These are phyloP conservation scores for Setaria italica DNA, from an alignment of 202 grass and related monocot species.

Conservation along the genomic window DNA sequence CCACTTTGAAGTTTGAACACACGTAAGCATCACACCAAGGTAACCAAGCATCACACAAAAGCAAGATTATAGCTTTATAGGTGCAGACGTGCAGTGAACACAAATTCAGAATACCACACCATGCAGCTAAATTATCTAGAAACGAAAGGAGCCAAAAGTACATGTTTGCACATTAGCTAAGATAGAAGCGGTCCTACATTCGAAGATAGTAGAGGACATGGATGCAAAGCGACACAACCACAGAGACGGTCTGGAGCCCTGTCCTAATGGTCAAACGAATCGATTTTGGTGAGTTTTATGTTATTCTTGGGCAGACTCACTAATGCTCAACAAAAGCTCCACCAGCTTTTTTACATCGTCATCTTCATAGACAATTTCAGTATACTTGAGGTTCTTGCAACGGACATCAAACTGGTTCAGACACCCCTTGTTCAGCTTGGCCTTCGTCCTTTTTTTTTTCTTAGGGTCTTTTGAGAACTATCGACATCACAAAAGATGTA, in stretches of 20 bases:
- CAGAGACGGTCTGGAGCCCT: too few species aligned
- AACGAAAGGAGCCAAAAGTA: neutral
- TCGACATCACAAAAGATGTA: neutral
- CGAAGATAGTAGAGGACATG: too few species aligned
- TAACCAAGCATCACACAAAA: too few species aligned
- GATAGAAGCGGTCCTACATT: too few species aligned
- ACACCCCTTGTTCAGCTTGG: neutral
- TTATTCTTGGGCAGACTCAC: neutral
- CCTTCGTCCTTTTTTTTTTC: neutral
- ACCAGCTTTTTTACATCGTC: neutral
- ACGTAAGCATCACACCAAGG: too few species aligned
- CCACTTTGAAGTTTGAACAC: too few species aligned
- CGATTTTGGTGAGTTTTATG: conserved; percentile 3
- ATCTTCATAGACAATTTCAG: neutral
- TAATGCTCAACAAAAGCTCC: neutral
- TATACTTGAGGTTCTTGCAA: conserved; percentile 29
- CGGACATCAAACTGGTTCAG: neutral
- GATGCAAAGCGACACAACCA: too few species aligned
- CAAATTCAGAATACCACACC: too few species aligned
- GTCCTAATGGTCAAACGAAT: neutral
- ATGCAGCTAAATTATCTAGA: too few species aligned
- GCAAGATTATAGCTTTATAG: too few species aligned
- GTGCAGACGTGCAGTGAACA: too few species aligned
- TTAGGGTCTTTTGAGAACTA: neutral
- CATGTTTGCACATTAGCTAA: neutral